A percentile compares a stretch with the other conserved stretches of the same genome.
phyloP scores from a whole-genome alignment of 2,329 filamentous ascomycete species.

The Cryphonectria parasitica region DNA sequence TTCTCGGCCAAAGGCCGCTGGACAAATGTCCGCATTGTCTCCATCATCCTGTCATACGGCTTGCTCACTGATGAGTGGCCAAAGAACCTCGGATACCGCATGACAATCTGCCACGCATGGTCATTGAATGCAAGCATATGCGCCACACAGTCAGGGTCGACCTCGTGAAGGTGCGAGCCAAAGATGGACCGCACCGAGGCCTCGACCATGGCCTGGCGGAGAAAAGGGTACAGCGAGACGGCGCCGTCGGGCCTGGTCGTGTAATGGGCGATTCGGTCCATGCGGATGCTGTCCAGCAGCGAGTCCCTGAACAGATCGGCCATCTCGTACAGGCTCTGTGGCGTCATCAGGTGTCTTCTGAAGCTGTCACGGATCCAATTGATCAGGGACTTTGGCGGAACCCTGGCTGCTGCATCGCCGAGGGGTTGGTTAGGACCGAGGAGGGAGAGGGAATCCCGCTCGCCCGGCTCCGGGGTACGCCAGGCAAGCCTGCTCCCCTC shows the following conservation, averaged over 20 bases:
- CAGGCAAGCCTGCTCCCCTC: neutral
- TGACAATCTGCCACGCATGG: slow-evolving; percentile 9
- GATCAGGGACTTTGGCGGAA: neutral
- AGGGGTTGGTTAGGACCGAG: neutral
- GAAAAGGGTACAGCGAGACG: neutral
- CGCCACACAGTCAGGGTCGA: slow-evolving; percentile 1
- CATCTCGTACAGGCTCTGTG: slow-evolving; percentile 6
- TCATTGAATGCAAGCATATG: slow-evolving; percentile 14
- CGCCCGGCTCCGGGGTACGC: neutral
- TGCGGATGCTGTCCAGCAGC: slow-evolving; percentile 1
- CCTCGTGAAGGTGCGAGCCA: slow-evolving; percentile 9
- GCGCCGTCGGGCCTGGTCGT: neutral
- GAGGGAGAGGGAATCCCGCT: neutral
- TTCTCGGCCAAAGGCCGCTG: slow-evolving; percentile 1
- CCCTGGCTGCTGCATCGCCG: neutral
- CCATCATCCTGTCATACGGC: slow-evolving; percentile 7
- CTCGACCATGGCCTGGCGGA: slow-evolving; percentile 7
- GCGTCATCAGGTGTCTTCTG: slow-evolving; percentile 2
- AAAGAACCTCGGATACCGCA: slow-evolving; percentile 4
- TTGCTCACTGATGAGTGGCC: neutral
- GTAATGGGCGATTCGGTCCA: neutral
- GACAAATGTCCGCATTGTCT: slow-evolving; percentile 6
- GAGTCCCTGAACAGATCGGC: slow-evolving; percentile 3
- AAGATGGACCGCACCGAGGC: slow-evolving; percentile 6
- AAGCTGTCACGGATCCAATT: slow-evolving; percentile 5